Evolutionary conservation across 208 protist genomes (phyloP), one percentile per base, ranked within the genome.

Genomic region (Trypanosoma cruzi): DNA sequence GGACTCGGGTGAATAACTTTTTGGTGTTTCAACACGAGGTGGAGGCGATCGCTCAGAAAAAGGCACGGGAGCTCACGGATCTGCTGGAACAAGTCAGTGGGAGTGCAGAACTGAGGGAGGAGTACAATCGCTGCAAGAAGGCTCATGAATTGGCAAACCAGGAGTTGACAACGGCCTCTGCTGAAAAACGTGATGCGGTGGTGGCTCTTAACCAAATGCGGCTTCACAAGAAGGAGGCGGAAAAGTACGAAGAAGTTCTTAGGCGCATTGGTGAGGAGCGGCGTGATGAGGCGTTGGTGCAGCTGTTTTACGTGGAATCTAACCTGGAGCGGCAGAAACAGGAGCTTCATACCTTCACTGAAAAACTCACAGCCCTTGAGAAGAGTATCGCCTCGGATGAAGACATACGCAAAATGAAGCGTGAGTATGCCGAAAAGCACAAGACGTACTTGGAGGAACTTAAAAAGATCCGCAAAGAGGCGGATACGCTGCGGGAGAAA

Each of bases 1-100:
- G 97, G 20, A 61, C 87, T 22, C 95, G 98, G 48, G 89, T 96
- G 0, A 88, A 87, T 58, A 98, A 98, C 59, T 99, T 99, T 65
- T 78, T 98, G 22, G 89, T 99, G 8, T 98, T 98, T 58, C 97
- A 99, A 77, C 98, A 99, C 69, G 97, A 99, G 67, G 98, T 99
- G 7, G 91, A 98, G 55, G 79, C 74, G 2, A 82, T 99, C 4
- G 98, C 97, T 4, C 84, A 90, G n/a, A 98, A 99, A 65, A 92
- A 80, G 34, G 89, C 97, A 22, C 88, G 91, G 58, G 91, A 99
- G 64, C 82, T 99, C 20, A 98, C 98, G 7, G 84, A 90, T 36
- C 68, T 99, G n/a, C 84, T 99, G 13, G 98, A 99, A 74, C 68
- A 96, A 37, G 86, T 99, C 24, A 97, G 89, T 73, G 96, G 97